Base-by-base conservation (phyloP, 768 basidiomycete species). In the Tephrocybe sp. region DNA sequence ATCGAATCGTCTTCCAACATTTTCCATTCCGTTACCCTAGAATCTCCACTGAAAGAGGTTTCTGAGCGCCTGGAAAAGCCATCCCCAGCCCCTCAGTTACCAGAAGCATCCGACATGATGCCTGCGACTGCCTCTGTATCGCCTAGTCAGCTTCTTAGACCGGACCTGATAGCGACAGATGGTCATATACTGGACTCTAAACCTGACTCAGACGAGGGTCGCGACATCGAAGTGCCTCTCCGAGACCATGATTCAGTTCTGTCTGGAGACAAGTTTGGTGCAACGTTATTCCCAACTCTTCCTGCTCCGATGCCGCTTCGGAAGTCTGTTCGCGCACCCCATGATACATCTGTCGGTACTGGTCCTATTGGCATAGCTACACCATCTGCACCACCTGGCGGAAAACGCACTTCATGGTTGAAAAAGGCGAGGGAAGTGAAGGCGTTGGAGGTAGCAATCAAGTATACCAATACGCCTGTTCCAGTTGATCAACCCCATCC, bases 351-450 rank as follows among this genome's bases (percentile, higher is more conserved):
- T 1, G 52, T 60, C 9, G 65, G 65, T 33, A 39, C 60, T 18
- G 57, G 56, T 27, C 55, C 64, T 25, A 50, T 69, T 18, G 71
- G 72, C 3, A 65, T 65, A 18, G 68, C 68, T 13, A 75, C 74
- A 2, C 72, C 76, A 31, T 70, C 73, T n/a, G 64, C 66, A 4
- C 60, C 68, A 18, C 61, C 65, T 22, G 71, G 71, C 9, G 80
- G 79, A 2, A 89, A 87, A 58, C 80, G 88, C 25, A 86, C 86
- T 8, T 91, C 89, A 3, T 91, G 89, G 89, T 64, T 91, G 46
- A 80, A 79, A 66, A 88, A 87, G 58, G 89, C 84, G 12, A 75
- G 88, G 29, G 86, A 88, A 59, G 82, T 75, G 21, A 86, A 85
- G 55, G 85, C 85, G 15, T 67, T 81, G 60, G 88, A 88, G 59